Conservation (phyloP, 116 monocot species). For the Thalassia testudinum region DNA sequence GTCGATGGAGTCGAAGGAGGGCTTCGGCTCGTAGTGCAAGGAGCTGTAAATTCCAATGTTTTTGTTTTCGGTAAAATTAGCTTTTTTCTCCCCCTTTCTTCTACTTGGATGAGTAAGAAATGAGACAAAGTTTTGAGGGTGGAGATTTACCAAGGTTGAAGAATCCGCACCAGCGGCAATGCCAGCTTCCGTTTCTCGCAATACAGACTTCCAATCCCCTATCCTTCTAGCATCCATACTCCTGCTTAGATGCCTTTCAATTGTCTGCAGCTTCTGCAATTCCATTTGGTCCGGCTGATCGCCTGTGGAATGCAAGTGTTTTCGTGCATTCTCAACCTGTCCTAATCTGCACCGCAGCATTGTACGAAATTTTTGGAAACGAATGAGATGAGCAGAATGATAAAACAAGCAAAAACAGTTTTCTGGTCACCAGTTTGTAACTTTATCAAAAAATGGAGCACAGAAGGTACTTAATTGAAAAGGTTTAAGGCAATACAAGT, state of each 20-base stretch:
- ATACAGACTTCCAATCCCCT: constrained; percentile 37
- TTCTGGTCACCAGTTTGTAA: no score
- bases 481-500: no score
- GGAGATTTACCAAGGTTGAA: constrained; percentile 26
- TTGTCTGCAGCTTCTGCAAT: constrained; percentile 29
- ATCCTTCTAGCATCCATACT: constrained; percentile 21
- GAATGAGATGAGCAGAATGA: no score
- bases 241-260: constrained; percentile 26
- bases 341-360: constrained; percentile 28
- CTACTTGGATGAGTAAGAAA: no score
- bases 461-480: no score
- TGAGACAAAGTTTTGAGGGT: not conserved
- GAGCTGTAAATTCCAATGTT: constrained; percentile 15
- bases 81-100: no score
- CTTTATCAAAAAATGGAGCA: no score
- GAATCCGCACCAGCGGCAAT: constrained; percentile 42
- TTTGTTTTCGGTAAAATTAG: not conserved
- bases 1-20: constrained; percentile 22
- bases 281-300: constrained; percentile 19
- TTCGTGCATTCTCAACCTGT: constrained; percentile 29
- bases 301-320: constrained; percentile 15
- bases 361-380: no score
- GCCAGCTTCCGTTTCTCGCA: constrained; percentile 37
- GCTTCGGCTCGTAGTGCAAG: constrained; percentile 31
- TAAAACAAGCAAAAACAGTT: no score